A percentile compares a stretch with the other conserved stretches of the same genome.
These are phyloP conservation scores for Helminthosporium solani DNA, from an alignment of 2,329 filamentous ascomycete species.

Conservation along the genomic window DNA sequence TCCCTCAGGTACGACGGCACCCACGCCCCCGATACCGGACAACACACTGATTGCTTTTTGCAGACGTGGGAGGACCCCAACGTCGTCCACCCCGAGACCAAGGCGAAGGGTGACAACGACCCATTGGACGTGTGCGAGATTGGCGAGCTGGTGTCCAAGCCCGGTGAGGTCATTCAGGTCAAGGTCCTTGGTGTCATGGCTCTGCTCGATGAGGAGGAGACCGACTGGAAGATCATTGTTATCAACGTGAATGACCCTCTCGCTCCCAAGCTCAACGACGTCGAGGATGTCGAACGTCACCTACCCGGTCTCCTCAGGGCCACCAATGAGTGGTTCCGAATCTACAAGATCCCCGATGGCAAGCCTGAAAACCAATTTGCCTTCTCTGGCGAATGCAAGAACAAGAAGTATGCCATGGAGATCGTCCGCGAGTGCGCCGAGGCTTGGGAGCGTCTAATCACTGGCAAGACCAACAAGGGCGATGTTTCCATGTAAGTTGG, in stretches of 20 bases:
- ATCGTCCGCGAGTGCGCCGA: constrained; percentile 94
- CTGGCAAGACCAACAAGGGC: constrained; percentile 78
- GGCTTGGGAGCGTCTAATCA: constrained; percentile 95
- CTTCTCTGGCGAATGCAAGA: constrained; percentile 99
- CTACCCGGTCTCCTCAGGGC: constrained; percentile 93
- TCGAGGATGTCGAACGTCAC: constrained; percentile 98
- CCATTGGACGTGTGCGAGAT: constrained; percentile 99
- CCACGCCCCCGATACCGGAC: constrained; percentile 28
- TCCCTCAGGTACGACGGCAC: constrained; percentile 75
- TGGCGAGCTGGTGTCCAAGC: constrained; percentile 93
- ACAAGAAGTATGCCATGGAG: constrained; percentile 97
- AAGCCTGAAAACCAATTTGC: constrained; percentile 99
- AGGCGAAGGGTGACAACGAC: constrained; percentile 99
- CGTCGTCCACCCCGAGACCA: constrained; percentile 93
- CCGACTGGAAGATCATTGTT: constrained; percentile 99
- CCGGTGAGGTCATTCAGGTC: constrained; percentile 98
- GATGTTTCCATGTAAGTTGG: constrained; percentile 77
- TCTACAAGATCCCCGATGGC: constrained; percentile 99
- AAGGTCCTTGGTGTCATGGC: constrained; percentile 99
- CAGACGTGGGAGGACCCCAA: constrained; percentile 99
- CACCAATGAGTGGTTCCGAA: constrained; percentile 99
- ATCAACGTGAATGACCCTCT: constrained; percentile 98
- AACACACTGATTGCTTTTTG: constrained; percentile 27
- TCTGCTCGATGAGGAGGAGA: constrained; percentile 98
- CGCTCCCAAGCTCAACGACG: constrained; percentile 93